Conservation (phyloP, 176 grass and related monocot species). For the Ananas comosus region DNA sequence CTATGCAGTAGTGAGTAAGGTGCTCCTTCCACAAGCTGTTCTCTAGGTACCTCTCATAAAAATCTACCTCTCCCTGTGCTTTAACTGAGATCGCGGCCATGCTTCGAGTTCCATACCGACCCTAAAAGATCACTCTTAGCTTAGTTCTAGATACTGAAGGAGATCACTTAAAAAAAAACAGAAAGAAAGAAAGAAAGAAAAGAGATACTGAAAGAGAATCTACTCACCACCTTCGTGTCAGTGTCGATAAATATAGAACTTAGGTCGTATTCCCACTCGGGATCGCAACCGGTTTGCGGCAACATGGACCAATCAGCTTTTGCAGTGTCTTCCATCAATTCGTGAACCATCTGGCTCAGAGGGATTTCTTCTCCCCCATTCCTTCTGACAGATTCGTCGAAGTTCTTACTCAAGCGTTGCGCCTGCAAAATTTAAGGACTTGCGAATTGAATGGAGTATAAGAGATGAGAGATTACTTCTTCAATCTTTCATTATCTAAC, state of each 20-base stretch:
- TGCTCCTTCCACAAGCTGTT: slow-evolving; percentile 53
- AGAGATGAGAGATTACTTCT: too few relatives aligned
- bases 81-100: slow-evolving; percentile 49
- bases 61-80: slow-evolving; percentile 32
- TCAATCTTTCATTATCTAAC: too few relatives aligned
- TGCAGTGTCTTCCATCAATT: slow-evolving; percentile 48
- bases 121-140: slow-evolving; percentile 16
- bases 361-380: slow-evolving; percentile 22
- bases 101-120: slow-evolving; percentile 76
- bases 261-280: slow-evolving; percentile 52
- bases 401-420: slow-evolving; percentile 41
- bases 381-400: slow-evolving; percentile 34
- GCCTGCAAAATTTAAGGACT: slow-evolving; percentile 21
- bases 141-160: neutral
- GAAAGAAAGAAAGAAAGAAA: too few relatives aligned
- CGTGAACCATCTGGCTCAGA: slow-evolving; percentile 50
- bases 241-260: slow-evolving; percentile 74
- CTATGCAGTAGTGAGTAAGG: slow-evolving; percentile 31
- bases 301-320: slow-evolving; percentile 45
- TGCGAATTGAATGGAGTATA: neutral
- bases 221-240: slow-evolving; percentile 34
- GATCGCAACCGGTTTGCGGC: slow-evolving; percentile 42
- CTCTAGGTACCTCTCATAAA: slow-evolving; percentile 65
- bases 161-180: neutral
- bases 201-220: neutral